These are phyloP conservation scores for Ampelomyces quisqualis DNA, from an alignment of 2,329 filamentous ascomycete genomes.

Conservation along the genomic window DNA sequence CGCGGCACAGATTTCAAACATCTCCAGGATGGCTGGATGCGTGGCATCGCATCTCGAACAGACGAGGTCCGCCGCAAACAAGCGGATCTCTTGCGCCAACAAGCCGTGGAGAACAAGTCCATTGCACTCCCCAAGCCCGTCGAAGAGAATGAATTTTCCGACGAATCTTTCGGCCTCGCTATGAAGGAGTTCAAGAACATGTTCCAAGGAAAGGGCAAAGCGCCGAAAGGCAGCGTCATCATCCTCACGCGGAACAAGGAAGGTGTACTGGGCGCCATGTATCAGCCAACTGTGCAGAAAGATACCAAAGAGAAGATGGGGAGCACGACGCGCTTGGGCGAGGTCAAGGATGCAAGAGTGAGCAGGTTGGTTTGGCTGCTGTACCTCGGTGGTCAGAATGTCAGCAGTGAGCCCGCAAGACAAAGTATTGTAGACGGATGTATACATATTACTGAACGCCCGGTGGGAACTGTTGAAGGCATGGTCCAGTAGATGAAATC, in stretches of 20 bases:
- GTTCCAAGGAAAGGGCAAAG: conserved; percentile 75
- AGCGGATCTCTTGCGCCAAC: conserved; percentile 42
- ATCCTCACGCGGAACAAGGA: conserved; percentile 66
- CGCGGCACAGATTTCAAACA: conserved; percentile 93
- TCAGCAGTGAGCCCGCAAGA: conserved; percentile 80
- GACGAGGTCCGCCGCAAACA: conserved; percentile 50
- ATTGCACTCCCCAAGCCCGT: conserved; percentile 37
- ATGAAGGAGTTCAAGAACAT: conserved; percentile 76
- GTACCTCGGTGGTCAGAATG: conserved; percentile 82
- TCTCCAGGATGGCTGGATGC: conserved; percentile 85
- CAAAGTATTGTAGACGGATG: conserved; percentile 83
- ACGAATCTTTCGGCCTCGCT: conserved; percentile 73
- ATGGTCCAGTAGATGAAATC: conserved; percentile 65
- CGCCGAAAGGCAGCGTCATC: conserved; percentile 78
- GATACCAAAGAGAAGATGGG: conserved; percentile 46
- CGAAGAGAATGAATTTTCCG: conserved; percentile 55
- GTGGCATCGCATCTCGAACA: conserved; percentile 75
- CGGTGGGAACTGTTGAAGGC: conserved; percentile 80
- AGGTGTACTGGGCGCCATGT: conserved; percentile 57
- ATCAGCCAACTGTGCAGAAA: conserved; percentile 26
- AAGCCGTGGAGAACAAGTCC: conserved; percentile 45
- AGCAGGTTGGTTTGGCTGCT: conserved; percentile 83
- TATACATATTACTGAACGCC: conserved; percentile 83
- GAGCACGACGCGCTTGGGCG: conserved; percentile 62
- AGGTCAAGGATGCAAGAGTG: conserved; percentile 75